phyloP scores from a whole-genome alignment of 495 filamentous ascomycete species.

The Articulospora tetracladia region DNA sequence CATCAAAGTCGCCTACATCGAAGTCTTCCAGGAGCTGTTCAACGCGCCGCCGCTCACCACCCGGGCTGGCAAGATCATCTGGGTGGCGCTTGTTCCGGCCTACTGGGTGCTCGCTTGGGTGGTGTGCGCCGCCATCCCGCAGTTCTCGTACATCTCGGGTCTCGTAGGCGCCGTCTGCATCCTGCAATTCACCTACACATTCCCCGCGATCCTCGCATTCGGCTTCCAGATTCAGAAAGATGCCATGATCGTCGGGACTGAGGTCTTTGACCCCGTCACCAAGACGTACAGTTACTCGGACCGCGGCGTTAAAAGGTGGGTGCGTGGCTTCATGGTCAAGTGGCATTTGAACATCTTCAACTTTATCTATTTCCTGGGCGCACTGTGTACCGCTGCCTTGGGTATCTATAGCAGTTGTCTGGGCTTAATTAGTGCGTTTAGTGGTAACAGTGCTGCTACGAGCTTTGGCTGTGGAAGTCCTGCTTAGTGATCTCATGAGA shows the following conservation, averaged over 20 bases:
- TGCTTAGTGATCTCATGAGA: conserved; percentile 6
- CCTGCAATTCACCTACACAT: conserved; percentile 33
- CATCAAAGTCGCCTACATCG: conserved; percentile 59
- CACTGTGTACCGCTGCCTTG: conserved; percentile 18
- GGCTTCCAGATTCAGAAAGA: conserved; percentile 42
- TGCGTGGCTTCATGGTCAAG: conserved; percentile 35
- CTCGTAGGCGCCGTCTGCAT: conserved; percentile 45
- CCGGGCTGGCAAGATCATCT: conserved; percentile 47
- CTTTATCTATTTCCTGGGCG: conserved; percentile 23
- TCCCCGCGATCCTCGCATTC: conserved; percentile 29
- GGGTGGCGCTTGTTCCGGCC: conserved; percentile 46
- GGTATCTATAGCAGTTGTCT: conserved; percentile 20
- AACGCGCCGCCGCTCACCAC: conserved; percentile 45
- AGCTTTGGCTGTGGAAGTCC: conserved; percentile 21
- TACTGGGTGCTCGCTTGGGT: conserved; percentile 57
- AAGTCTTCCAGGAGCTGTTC: conserved; percentile 55
- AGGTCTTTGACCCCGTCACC: conserved; percentile 44
- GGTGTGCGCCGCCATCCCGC: conserved; percentile 48
- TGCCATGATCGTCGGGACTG: conserved; percentile 33
- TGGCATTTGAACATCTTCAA: conserved; percentile 24
- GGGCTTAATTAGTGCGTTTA: conserved; percentile 18
- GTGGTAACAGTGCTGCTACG: conserved; percentile 13
- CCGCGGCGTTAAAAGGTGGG: conserved; percentile 32
- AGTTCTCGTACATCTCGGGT: conserved; percentile 42
- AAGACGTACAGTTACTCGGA: conserved; percentile 32